Base-by-base conservation (phyloP, 306 rosid genomes). In the Amphicarpaea edgeworthii region DNA sequence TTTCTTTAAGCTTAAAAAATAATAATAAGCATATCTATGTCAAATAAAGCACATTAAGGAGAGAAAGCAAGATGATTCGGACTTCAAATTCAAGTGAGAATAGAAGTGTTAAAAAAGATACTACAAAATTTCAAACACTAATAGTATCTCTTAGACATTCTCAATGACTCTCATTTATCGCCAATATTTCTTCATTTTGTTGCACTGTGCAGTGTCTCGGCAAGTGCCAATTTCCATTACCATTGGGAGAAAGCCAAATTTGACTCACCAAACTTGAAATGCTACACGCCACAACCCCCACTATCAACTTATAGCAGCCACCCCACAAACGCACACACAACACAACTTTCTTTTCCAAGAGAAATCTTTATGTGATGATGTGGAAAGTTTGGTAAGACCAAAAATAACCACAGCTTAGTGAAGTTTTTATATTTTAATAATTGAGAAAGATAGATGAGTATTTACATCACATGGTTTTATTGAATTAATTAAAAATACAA, bases 171-270 rank as follows among this genome's bases (percentile, higher is more conserved):
- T 53, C 30, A 20, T 21, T 57, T 7, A 32, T 34, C 17, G 16
- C 0, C 46, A 37, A 60, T 32, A 28, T 59, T 59, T 23, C 9
- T 34, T 34, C 40, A 34, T 34, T 34, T 34, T 34, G 2, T 58
- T 14, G 40, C 65, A 6, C 17, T 2, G 40, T 55, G 63, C 12
- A 26, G 9, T 26, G 40, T 70, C 45, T 49, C 17, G 62, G 28
- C 14, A 70, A 41, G 7, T 46, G 61, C 6, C 16, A 68, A 45
- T 12, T n/a, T 16, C 17, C 47, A 30, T 16, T 45, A 26, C 9
- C 7, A 34, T 14, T 40, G 9, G 55, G 40, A 45, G 79, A 64
- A 16, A 2, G 47, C 75, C 81, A 77, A 67, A 67, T 12, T 77
- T 77, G 81, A 77, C 59, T 53, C 16, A 12, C 2, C 55, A 20